Evolutionary conservation across 2,329 filamentous ascomycete genomes (phyloP).

Genomic region (Cytospora paraplurivora): DNA sequence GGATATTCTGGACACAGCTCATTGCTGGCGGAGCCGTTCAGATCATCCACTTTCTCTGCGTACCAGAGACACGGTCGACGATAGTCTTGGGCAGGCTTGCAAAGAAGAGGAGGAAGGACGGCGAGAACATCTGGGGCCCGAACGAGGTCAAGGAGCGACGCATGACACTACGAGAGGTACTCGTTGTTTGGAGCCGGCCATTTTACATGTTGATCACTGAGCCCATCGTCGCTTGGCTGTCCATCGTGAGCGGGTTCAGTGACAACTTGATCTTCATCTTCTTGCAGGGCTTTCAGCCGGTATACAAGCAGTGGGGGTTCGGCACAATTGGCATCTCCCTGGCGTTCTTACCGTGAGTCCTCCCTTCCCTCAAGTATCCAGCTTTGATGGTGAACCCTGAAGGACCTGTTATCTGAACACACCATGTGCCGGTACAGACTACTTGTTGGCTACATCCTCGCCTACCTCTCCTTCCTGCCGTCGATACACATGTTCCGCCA

Average conservation of each 20-base stretch:
- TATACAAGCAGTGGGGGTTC: slow-evolving; percentile 67
- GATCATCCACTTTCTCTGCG: slow-evolving; percentile 47
- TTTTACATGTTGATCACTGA: slow-evolving; percentile 75
- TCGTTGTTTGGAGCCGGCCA: slow-evolving; percentile 60
- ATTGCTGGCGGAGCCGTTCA: slow-evolving; percentile 58
- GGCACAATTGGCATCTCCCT: slow-evolving; percentile 47
- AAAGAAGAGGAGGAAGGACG: slow-evolving; percentile 52
- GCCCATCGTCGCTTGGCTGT: slow-evolving; percentile 71
- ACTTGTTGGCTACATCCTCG: slow-evolving; percentile 56
- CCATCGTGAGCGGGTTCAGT: slow-evolving; percentile 70
- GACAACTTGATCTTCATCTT: slow-evolving; percentile 79
- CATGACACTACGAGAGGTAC: slow-evolving; percentile 43
- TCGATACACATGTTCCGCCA: slow-evolving; percentile 44
- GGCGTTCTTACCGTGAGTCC: slow-evolving; percentile 37
- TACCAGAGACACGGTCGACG: slow-evolving; percentile 61
- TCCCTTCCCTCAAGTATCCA: not conserved
- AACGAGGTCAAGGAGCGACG: slow-evolving; percentile 44
- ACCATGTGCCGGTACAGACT: not conserved
- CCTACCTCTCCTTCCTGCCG: slow-evolving; percentile 58
- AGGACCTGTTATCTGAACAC: not conserved
- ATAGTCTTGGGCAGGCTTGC: slow-evolving; percentile 61
- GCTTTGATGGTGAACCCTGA: not conserved
- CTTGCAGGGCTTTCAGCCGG: slow-evolving; percentile 68
- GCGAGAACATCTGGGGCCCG: slow-evolving; percentile 48
- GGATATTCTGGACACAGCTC: slow-evolving; percentile 66